Conservation (phyloP, 163 green algal species). For the Scenedesmus sp. region DNA sequence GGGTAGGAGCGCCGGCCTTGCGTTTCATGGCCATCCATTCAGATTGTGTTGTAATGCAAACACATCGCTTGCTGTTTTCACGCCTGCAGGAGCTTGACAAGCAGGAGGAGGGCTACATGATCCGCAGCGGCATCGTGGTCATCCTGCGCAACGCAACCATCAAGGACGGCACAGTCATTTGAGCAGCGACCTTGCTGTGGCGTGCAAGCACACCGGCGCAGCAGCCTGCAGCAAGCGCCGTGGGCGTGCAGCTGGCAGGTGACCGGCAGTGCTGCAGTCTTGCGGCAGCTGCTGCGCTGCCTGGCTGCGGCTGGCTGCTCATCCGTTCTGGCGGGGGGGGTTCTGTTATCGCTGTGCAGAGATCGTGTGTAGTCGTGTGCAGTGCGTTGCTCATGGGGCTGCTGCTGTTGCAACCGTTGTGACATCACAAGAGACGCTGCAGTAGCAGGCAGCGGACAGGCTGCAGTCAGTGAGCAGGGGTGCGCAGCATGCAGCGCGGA, state of each 20-base stretch:
- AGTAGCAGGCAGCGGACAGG: background rate
- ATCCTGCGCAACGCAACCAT: conserved; percentile 94
- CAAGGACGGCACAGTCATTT: conserved; percentile 90
- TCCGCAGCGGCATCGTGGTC: conserved; percentile 97
- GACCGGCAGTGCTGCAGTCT: no score
- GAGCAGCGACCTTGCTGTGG: conserved; percentile 53
- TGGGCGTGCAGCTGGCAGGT: background rate
- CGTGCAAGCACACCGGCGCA: background rate
- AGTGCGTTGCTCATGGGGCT: no score
- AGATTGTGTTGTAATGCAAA: no score
- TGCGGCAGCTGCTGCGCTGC: background rate
- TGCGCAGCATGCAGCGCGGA: background rate
- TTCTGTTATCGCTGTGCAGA: no score
- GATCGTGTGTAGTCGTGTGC: no score
- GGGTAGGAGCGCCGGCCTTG: no score
- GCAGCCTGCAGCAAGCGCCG: background rate
- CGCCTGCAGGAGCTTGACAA: conserved; percentile 79
- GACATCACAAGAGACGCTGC: no score
- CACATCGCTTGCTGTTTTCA: background rate
- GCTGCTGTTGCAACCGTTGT: no score
- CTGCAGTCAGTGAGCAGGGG: background rate
- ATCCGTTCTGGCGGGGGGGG: no score
- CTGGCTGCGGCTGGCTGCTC: background rate
- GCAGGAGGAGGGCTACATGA: conserved; percentile 94
- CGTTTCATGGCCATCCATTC: no score